Evolutionary conservation across 148 eudicot species (phyloP), one percentile per base, ranked within the genome.

Genomic region (Simmondsia chinensis): DNA sequence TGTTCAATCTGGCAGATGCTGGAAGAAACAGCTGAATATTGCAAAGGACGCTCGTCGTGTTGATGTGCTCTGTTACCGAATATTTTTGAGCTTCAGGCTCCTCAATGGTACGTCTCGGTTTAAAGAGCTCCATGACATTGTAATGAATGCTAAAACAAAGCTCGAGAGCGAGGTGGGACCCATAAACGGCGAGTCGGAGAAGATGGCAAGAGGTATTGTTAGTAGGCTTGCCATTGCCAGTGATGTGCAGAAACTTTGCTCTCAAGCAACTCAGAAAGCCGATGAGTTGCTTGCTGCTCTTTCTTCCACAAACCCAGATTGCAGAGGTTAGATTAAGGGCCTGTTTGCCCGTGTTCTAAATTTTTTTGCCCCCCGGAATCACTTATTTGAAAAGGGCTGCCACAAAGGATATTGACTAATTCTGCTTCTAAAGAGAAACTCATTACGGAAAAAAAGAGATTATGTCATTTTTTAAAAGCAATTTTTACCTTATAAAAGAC

Each of bases 1-100:
- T n/a, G n/a, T n/a, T n/a, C n/a, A n/a, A n/a, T n/a, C n/a, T n/a
- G n/a, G n/a, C n/a, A n/a, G n/a, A n/a, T n/a, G n/a, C 9, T 75
- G 81, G 76, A 70, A 68, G 53, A 81, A 74, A 52, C 89, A 81
- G 30, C 48, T 81, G 34, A 8, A 70, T 46, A 70, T 60, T 48
- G 84, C 80, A 3, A 81, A 58, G 64, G 78, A 68, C 41, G 82
- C 89, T 21, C 70, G 89, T 57, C 59, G 83, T 22, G 83, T 81
- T 42, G 89, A 81, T 66, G 77, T 54, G 29, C 48, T 81, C 24
- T 76, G 89, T 65, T 46, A 62, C 29, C 69, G 89, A 41, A 57
- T 81, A 42, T 74, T 75, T 37, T 60, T 81, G 43, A 52, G 73
- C 46, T 61, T 57, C 72, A 77, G 70, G 58, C 65, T 81, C 48